Conservation (phyloP, 129 eudicot genomes). For the Ambrosia trifida region DNA sequence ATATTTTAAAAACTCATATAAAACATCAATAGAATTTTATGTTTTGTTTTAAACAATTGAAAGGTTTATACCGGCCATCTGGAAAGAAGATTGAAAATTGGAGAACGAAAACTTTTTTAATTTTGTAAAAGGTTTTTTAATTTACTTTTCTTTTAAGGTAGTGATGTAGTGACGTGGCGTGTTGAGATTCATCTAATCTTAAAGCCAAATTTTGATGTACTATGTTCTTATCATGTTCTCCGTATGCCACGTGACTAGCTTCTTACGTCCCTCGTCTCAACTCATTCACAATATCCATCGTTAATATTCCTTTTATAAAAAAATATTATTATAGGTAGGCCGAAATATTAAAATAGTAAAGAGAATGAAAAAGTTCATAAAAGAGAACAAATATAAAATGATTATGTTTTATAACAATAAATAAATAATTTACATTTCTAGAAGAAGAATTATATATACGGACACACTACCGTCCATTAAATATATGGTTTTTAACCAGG, state of each 20-base stretch:
- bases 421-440: too few relatives aligned
- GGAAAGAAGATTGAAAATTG: conserved; percentile 6
- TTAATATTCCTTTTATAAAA: neutral
- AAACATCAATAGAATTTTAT: neutral
- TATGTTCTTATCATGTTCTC: conserved; percentile 37
- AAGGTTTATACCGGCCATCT: neutral
- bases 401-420: too few relatives aligned
- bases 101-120: neutral
- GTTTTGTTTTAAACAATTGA: neutral
- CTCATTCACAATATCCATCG: conserved; percentile 8
- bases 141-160: neutral
- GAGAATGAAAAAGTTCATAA: neutral
- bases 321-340: neutral
- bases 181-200: conserved; percentile 27
- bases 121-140: neutral
- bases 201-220: conserved; percentile 16
- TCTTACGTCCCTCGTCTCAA: conserved; percentile 11
- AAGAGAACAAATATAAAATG: too few relatives aligned
- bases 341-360: neutral
- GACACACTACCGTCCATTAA: too few relatives aligned
- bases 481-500: too few relatives aligned
- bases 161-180: conserved; percentile 35
- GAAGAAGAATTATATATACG: too few relatives aligned
- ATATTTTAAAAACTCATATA: neutral
- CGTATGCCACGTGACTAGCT: conserved; percentile 22